Conservation (phyloP, 495 filamentous ascomycete species). For the Neurospora pannonica region DNA sequence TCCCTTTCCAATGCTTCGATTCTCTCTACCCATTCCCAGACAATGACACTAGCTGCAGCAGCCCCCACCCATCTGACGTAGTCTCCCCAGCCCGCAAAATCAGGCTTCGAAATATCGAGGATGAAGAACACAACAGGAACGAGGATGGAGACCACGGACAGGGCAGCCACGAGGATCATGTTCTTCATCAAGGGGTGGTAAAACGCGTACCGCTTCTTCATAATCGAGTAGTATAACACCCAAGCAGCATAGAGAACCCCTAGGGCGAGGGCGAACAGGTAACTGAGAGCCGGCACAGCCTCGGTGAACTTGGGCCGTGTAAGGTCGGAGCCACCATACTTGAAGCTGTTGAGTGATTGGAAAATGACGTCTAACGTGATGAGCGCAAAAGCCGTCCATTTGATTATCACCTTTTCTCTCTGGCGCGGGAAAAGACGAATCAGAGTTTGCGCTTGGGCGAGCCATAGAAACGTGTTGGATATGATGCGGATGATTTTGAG, state of each 20-base stretch:
- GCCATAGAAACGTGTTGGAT: constrained; percentile 91
- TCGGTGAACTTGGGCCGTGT: constrained; percentile 68
- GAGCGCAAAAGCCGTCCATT: constrained; percentile 92
- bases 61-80: constrained; percentile 98
- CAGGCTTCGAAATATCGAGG: constrained; percentile 78
- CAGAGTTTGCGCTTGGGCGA: constrained; percentile 92
- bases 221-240: constrained; percentile 90
- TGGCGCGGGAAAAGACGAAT: constrained; percentile 93
- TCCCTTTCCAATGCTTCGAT: constrained; percentile 94
- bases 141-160: constrained; percentile 71
- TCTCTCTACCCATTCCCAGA: constrained; percentile 99
- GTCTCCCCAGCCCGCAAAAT: constrained; percentile 90
- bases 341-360: constrained; percentile 78
- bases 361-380: constrained; percentile 87
- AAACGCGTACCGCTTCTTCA: constrained; percentile 87
- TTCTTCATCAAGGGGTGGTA: constrained; percentile 90
- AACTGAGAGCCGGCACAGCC: constrained; percentile 86
- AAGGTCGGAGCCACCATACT: constrained; percentile 40
- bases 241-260: constrained; percentile 88
- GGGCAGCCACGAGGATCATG: constrained; percentile 71
- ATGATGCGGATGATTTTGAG: constrained; percentile 83
- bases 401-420: constrained; percentile 96
- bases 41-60: constrained; percentile 88
- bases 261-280: constrained; percentile 84
- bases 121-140: constrained; percentile 96